These are phyloP conservation scores for Mucor ambiguus DNA, from an alignment of 371 early-diverging fungal species.

Conservation along the genomic window DNA sequence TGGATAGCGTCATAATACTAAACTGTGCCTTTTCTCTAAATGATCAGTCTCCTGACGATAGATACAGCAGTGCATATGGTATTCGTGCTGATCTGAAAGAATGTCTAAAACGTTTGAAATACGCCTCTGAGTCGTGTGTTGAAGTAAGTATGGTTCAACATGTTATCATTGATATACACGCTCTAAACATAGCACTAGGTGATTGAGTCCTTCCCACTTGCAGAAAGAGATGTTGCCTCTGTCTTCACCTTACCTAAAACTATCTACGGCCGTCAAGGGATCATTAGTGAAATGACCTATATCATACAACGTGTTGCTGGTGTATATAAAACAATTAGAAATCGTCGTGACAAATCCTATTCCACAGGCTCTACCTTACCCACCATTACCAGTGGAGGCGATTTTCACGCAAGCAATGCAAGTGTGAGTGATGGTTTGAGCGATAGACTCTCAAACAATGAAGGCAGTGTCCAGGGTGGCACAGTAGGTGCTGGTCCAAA, in stretches of 20 bases:
- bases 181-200: slow-evolving; percentile 13
- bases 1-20: not conserved
- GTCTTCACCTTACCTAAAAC: slow-evolving; percentile 47
- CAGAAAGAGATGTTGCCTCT: slow-evolving; percentile 46
- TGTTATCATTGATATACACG: not conserved
- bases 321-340: slow-evolving; percentile 26
- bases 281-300: slow-evolving; percentile 39
- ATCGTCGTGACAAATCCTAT: slow-evolving; percentile 16
- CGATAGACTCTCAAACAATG: slow-evolving; percentile 15
- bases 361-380: slow-evolving; percentile 20
- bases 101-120: slow-evolving; percentile 42
- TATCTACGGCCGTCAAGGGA: slow-evolving; percentile 44
- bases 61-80: slow-evolving; percentile 60
- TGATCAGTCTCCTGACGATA: slow-evolving; percentile 55
- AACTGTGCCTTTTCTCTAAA: not conserved
- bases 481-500: slow-evolving; percentile 14
- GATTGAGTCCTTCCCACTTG: slow-evolving; percentile 41
- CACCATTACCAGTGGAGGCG: slow-evolving; percentile 20
- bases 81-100: slow-evolving; percentile 55
- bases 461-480: not conserved
- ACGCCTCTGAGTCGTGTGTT: slow-evolving; percentile 26
- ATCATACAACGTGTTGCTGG: slow-evolving; percentile 42
- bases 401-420: slow-evolving; percentile 17
- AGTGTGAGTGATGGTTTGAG: slow-evolving; percentile 23
- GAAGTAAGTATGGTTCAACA: slow-evolving; percentile 22